Conservation (phyloP, 768 basidiomycete species). For the Udeniomyces megalosporus region DNA sequence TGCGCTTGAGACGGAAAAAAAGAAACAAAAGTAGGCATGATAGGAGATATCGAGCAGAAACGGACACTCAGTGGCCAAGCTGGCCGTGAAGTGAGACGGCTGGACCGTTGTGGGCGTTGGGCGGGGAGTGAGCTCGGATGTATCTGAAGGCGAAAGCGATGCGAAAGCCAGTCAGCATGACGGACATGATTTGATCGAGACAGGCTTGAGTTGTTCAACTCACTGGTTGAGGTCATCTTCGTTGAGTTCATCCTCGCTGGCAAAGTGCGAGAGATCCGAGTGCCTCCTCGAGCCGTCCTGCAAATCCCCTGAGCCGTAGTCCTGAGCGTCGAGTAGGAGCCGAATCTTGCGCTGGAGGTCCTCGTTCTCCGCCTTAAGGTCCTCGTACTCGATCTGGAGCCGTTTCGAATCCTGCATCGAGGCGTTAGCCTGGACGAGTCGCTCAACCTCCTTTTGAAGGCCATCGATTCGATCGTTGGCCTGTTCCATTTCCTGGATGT, state of each 20-base stretch:
- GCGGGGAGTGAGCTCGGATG: background rate
- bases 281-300: background rate
- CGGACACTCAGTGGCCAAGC: background rate
- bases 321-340: constrained; percentile 47
- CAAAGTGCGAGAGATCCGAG: background rate
- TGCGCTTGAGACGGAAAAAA: too few species aligned
- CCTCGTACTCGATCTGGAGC: constrained; percentile 63
- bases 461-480: constrained; percentile 59
- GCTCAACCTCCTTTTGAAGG: constrained; percentile 62
- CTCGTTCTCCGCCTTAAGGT: constrained; percentile 67
- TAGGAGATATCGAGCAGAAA: too few species aligned
- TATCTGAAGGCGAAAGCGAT: background rate
- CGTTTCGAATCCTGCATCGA: constrained; percentile 41
- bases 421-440: constrained; percentile 37
- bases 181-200: too few species aligned
- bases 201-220: background rate
- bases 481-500: constrained; percentile 60
- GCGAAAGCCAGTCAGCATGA: background rate
- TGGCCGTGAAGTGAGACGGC: background rate
- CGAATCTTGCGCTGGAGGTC: constrained; percentile 83
- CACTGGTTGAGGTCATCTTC: constrained; percentile 12
- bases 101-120: background rate
- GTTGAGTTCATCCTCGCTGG: constrained; percentile 9
- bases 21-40: too few species aligned
- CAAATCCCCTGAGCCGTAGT: background rate